Base-by-base conservation (phyloP, 139 green algal species). In the Axilococcus clingmanii region DNA sequence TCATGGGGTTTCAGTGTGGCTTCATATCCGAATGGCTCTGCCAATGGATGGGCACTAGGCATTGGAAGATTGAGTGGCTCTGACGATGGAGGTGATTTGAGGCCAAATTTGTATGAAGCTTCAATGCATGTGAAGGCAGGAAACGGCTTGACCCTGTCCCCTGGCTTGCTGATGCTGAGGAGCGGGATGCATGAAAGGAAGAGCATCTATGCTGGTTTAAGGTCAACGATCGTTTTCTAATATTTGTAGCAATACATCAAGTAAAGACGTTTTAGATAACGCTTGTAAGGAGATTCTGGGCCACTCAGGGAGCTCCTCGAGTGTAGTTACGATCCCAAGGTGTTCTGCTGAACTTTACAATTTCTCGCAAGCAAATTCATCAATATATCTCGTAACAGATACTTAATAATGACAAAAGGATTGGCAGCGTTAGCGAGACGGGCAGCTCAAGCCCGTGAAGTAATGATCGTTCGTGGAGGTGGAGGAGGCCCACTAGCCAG, bases 401-500 rank as follows among this genome's bases (percentile, higher is more conserved):
- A 38, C 33, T 49, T 9, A 31, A 49, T 29, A 12, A 53, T 19
- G 16, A 53, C 22, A 29, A 48, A 48, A 35, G 52, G 50, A 12
- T 41, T 70, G 22, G 55, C 55, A 38, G 54, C 61, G 7, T 45
- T 69, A 4, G 53, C 54, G 3, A 31, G 62, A 20, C 44, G 62
- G 8, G 62, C 62, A 30, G 31, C 22, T 14, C 35, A 64, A 11
- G 54, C 62, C 15, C 36, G 46, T 29, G 52, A 70, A 24, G 29
- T 48, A 20, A 52, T 70, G 33, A 54, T 31, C 4, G 44, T 65
- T 48, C 23, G 66, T 4, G 59, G 70, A 36, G 70, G 67, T 11
- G 70, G 70, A 40, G 70, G 70, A 28, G 70, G 70, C 12, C 65
- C 70, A 8, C 36, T 78, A 12, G 61, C 49, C 15, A 42, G 69